Percentiles rank a stretch among this genome's conserved stretches.
These are phyloP conservation scores for Pleurotus citrinopileatus DNA, from an alignment of 768 basidiomycete species.

Conservation along the genomic window DNA sequence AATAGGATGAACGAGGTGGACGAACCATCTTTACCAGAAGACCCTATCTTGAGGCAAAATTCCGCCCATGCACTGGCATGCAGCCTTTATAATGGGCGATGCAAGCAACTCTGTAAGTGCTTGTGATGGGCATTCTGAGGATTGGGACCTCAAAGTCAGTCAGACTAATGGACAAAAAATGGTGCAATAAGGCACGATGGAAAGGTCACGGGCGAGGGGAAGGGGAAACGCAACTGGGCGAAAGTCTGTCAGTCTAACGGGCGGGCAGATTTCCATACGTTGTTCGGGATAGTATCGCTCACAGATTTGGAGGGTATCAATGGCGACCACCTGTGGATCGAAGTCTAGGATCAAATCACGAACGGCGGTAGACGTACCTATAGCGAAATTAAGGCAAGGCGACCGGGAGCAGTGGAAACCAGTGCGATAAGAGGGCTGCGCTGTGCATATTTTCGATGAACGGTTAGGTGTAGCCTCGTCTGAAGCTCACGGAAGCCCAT, in stretches of 20 bases:
- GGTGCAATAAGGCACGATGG: too few relatives aligned
- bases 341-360: too few relatives aligned
- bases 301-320: slow-evolving; percentile 92
- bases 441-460: slow-evolving; percentile 55
- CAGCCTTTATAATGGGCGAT: slow-evolving; percentile 96
- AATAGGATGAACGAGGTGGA: slow-evolving; percentile 1
- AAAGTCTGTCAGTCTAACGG: slow-evolving; percentile 81
- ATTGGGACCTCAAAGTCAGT: too few relatives aligned
- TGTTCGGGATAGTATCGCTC: slow-evolving; percentile 90
- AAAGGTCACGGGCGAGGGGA: too few relatives aligned
- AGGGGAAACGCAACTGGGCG: slow-evolving; percentile 64
- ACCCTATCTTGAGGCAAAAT: slow-evolving; percentile 94
- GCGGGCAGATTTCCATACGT: slow-evolving; percentile 82
- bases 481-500: slow-evolving; percentile 87
- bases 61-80: slow-evolving; percentile 91
- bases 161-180: too few relatives aligned
- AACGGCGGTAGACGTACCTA: slow-evolving; percentile 47
- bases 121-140: slow-evolving; percentile 88
- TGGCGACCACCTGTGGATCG: slow-evolving; percentile 82
- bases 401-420: slow-evolving; percentile 90
- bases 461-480: slow-evolving; percentile 49
- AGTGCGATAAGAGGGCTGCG: slow-evolving; percentile 91
- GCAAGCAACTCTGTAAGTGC: slow-evolving; percentile 98
- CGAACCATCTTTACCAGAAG: slow-evolving; percentile 88
- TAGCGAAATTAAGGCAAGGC: slow-evolving; percentile 83